Conservation (phyloP, 495 filamentous ascomycete species). For the Aspergillus nanangensis region DNA sequence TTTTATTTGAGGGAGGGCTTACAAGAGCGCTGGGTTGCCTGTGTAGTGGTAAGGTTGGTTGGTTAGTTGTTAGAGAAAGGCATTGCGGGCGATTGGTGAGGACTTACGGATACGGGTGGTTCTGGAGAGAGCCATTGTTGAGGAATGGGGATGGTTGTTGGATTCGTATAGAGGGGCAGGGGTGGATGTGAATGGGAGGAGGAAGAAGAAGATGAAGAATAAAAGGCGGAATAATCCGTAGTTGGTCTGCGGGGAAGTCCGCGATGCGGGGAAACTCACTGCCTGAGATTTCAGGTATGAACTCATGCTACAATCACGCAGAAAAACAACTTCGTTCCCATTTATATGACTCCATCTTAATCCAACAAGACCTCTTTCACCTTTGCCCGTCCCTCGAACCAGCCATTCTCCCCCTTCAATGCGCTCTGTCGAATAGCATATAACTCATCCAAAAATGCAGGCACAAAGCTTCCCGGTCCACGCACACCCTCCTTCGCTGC, state of each 20-base stretch:
- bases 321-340: not conserved
- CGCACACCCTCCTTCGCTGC: constrained; percentile 53
- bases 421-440: constrained; percentile 48
- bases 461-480: constrained; percentile 86
- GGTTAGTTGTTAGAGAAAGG: not conserved
- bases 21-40: constrained; percentile 73
- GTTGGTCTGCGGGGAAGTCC: constrained; percentile 17
- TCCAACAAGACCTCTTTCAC: constrained; percentile 40
- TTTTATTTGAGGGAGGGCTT: constrained; percentile 14
- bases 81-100: not conserved
- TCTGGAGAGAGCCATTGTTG: constrained; percentile 29
- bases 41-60: constrained; percentile 14
- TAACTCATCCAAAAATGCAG: constrained; percentile 76
- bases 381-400: constrained; percentile 52
- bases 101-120: constrained; percentile 34
- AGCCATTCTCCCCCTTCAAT: constrained; percentile 40
- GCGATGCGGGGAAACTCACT: constrained; percentile 10
- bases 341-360: not conserved
- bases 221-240: constrained; percentile 6
- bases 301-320: not conserved
- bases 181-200: not conserved
- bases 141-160: not conserved
- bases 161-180: not conserved
- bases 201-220: not conserved
- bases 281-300: constrained; percentile 3